A percentile compares a stretch with the other conserved stretches of the same genome.
These are phyloP conservation scores for Allomyces arbusculus DNA, from an alignment of 192 early-diverging fungal genomes.

Conservation along the genomic window DNA sequence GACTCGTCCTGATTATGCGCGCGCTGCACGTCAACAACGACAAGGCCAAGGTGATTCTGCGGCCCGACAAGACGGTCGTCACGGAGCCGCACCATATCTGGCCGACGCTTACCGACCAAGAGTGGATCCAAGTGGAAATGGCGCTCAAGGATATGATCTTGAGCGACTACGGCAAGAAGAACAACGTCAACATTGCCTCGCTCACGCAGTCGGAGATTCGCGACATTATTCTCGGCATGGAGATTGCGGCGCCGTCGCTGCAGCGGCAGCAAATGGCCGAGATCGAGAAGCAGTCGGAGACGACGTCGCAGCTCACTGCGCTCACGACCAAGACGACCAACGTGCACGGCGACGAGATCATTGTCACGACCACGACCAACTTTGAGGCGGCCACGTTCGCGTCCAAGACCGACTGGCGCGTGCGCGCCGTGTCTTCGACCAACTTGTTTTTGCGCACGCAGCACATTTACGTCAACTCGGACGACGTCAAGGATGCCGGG, in stretches of 20 bases:
- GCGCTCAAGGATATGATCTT: constrained; percentile 91
- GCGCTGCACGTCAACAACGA: constrained; percentile 96
- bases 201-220: constrained; percentile 91
- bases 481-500: constrained; percentile 85
- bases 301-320: constrained; percentile 83
- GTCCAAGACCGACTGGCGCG: constrained; percentile 98
- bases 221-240: constrained; percentile 98
- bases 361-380: constrained; percentile 89
- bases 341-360: constrained; percentile 92
- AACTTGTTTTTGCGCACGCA: constrained; percentile 87
- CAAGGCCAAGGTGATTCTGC: constrained; percentile 86
- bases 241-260: constrained; percentile 87
- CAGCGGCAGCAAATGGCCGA: constrained; percentile 95
- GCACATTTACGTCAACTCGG: constrained; percentile 88
- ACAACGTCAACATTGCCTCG: constrained; percentile 93
- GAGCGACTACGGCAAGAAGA: constrained; percentile 98
- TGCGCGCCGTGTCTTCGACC: constrained; percentile 89
- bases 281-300: constrained; percentile 86
- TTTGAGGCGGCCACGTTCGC: constrained; percentile 93
- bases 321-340: constrained; percentile 93
- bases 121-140: constrained; percentile 93
- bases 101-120: constrained; percentile 88
- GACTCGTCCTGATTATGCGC: constrained; percentile 84
- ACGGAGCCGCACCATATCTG: constrained; percentile 95
- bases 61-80: constrained; percentile 79